Percentiles rank a stretch among this genome's conserved stretches.
These are phyloP conservation scores for Candida ovalis DNA, from an alignment of 805 yeast species.

Conservation along the genomic window DNA sequence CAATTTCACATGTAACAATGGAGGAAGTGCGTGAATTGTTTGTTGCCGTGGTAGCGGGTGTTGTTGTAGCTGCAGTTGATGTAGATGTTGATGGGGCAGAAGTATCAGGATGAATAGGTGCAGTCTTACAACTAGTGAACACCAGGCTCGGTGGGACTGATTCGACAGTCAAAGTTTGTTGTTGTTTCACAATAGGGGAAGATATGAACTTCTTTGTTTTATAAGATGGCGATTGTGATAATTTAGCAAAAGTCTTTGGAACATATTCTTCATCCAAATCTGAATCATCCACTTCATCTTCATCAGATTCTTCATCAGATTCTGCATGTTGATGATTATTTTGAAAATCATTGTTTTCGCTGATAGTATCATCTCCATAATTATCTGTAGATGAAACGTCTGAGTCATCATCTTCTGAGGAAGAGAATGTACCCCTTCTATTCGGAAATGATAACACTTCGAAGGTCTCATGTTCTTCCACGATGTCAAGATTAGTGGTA, in stretches of 20 bases:
- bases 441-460: conserved; percentile 12
- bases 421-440: conserved; percentile 1
- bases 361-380: conserved; percentile 19
- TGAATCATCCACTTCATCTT: conserved; percentile 14
- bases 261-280: conserved; percentile 4
- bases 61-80: conserved; percentile 8
- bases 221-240: conserved; percentile 16
- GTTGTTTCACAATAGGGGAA: conserved; percentile 1
- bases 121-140: too few species aligned
- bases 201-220: conserved; percentile 4
- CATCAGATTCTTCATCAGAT: conserved; percentile 17
- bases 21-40: conserved; percentile 13
- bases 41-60: conserved; percentile 6
- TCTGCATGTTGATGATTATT: conserved; percentile 23
- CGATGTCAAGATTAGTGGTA: conserved; percentile 9
- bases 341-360: conserved; percentile 5
- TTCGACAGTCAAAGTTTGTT: not conserved
- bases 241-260: conserved; percentile 11
- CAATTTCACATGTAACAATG: conserved; percentile 23
- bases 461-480: conserved; percentile 17
- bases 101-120: not conserved
- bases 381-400: conserved; percentile 9
- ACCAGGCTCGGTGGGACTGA: not conserved
- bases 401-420: conserved; percentile 17
- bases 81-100: conserved; percentile 6